Percentiles rank a stretch among this genome's conserved stretches.
These are phyloP conservation scores for Trichophyton mentagrophytes DNA, from an alignment of 2,329 filamentous ascomycete species.

Conservation along the genomic window DNA sequence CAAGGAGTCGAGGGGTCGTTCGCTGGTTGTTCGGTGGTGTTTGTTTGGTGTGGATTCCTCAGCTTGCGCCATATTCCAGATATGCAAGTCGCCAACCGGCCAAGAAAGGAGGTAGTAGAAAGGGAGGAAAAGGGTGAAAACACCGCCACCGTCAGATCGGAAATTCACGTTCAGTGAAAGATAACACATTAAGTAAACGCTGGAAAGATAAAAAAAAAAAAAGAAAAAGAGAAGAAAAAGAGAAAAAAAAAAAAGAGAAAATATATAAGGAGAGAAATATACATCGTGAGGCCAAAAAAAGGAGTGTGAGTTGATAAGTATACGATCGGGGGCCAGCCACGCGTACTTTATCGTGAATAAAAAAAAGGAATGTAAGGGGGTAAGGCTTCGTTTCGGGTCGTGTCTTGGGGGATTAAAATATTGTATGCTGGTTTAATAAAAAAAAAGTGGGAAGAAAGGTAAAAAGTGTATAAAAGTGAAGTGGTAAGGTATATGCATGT, in stretches of 20 bases:
- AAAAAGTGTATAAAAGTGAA: background rate
- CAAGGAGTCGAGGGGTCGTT: background rate
- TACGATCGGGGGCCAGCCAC: background rate
- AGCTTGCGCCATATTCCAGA: slow-evolving; percentile 2
- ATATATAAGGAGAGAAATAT: slow-evolving; percentile 2
- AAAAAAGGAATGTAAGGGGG: background rate
- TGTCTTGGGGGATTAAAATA: slow-evolving; percentile 2
- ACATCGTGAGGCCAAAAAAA: slow-evolving; percentile 1
- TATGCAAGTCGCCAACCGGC: slow-evolving; percentile 1
- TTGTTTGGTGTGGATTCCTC: background rate
- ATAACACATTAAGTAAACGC: background rate
- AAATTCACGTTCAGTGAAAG: background rate
- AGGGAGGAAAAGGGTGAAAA: background rate
- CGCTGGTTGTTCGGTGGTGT: background rate
- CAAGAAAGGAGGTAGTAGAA: background rate
- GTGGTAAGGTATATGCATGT: slow-evolving; percentile 1
- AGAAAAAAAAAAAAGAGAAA: background rate
- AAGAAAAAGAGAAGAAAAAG: background rate
- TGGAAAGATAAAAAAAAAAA: slow-evolving; percentile 5
- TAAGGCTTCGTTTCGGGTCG: background rate
- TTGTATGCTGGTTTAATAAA: background rate
- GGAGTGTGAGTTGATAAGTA: slow-evolving; percentile 7
- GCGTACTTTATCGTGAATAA: background rate
- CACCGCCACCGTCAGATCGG: background rate
- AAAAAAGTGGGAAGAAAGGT: background rate